Percentiles rank a stretch among this genome's conserved stretches.
phyloP scores from a whole-genome alignment of 2,329 filamentous ascomycete genomes.

The Chrysoporthe deuterocubensis region DNA sequence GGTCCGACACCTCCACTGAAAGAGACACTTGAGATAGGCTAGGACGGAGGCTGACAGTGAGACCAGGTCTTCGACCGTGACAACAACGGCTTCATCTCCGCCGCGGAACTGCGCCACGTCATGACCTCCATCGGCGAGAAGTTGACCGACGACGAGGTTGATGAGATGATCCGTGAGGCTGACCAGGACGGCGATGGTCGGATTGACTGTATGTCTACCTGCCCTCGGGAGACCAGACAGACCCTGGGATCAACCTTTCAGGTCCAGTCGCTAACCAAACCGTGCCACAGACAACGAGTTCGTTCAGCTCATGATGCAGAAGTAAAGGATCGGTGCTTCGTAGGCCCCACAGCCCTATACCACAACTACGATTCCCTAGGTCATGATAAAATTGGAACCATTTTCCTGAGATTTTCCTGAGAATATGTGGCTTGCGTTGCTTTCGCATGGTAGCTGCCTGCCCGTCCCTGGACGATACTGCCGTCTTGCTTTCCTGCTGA shows the following conservation, averaged over 20 bases:
- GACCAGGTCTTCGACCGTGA: slow-evolving; percentile 78
- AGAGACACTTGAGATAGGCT: not conserved
- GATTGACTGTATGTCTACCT: slow-evolving; percentile 73
- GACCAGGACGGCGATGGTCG: slow-evolving; percentile 88
- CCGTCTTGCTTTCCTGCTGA: slow-evolving; percentile 20
- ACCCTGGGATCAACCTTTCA: not conserved
- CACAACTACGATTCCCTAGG: slow-evolving; percentile 26
- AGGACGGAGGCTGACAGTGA: slow-evolving; percentile 29
- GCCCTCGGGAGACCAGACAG: not conserved
- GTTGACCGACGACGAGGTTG: slow-evolving; percentile 86
- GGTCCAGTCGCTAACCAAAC: slow-evolving; percentile 33
- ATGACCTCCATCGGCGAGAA: slow-evolving; percentile 94
- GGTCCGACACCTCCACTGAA: slow-evolving; percentile 47
- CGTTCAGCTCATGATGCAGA: slow-evolving; percentile 95
- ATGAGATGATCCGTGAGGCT: slow-evolving; percentile 91
- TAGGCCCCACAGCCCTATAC: slow-evolving; percentile 18
- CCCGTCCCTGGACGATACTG: not conserved
- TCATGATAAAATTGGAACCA: slow-evolving; percentile 27
- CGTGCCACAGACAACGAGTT: slow-evolving; percentile 77
- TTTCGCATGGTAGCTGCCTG: slow-evolving; percentile 14
- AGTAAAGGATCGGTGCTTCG: slow-evolving; percentile 55
- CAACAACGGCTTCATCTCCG: slow-evolving; percentile 91
- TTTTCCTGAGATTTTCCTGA: slow-evolving; percentile 9
- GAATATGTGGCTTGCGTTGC: slow-evolving; percentile 14
- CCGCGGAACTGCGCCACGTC: slow-evolving; percentile 84